Percentiles rank a stretch among this genome's conserved stretches.
These are phyloP conservation scores for Penicillium brasilianum DNA, from an alignment of 2,329 filamentous ascomycete species.

Conservation along the genomic window DNA sequence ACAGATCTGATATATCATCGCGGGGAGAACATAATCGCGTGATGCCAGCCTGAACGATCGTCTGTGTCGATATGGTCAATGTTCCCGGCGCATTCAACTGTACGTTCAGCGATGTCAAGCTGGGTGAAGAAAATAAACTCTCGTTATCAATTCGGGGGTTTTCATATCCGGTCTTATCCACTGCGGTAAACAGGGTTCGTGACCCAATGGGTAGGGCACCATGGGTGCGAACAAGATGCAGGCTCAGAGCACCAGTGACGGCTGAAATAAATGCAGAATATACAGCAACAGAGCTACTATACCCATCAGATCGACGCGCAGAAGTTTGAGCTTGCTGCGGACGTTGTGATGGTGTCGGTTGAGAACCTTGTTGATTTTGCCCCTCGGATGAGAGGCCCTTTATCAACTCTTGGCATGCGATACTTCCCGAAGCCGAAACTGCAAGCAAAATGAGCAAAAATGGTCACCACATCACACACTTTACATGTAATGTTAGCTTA, in stretches of 20 bases:
- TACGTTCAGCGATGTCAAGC: constrained; percentile 44
- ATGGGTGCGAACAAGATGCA: constrained; percentile 43
- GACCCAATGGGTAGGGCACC: constrained; percentile 48
- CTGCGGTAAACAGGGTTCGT: constrained; percentile 45
- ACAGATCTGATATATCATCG: constrained; percentile 23
- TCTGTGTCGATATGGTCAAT: constrained; percentile 44
- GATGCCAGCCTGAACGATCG: constrained; percentile 44
- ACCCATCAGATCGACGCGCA: constrained; percentile 37
- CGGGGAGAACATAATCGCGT: constrained; percentile 36
- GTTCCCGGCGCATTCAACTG: constrained; percentile 45
- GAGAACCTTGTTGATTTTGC: constrained; percentile 25
- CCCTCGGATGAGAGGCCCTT: constrained; percentile 42
- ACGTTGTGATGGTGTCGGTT: constrained; percentile 32
- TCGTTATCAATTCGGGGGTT: constrained; percentile 35
- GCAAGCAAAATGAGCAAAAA: constrained; percentile 12
- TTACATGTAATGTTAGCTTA: constrained; percentile 16
- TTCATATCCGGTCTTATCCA: constrained; percentile 40
- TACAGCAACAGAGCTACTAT: constrained; percentile 41
- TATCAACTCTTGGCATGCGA: constrained; percentile 42
- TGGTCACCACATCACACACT: no score
- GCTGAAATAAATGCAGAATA: constrained; percentile 49
- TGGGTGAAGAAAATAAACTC: constrained; percentile 33
- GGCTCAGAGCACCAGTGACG: constrained; percentile 42
- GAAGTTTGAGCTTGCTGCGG: constrained; percentile 30
- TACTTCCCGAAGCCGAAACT: constrained; percentile 45